Evolutionary conservation across 2,329 filamentous ascomycete genomes (phyloP).

Genomic region (Xylaria sp.): DNA sequence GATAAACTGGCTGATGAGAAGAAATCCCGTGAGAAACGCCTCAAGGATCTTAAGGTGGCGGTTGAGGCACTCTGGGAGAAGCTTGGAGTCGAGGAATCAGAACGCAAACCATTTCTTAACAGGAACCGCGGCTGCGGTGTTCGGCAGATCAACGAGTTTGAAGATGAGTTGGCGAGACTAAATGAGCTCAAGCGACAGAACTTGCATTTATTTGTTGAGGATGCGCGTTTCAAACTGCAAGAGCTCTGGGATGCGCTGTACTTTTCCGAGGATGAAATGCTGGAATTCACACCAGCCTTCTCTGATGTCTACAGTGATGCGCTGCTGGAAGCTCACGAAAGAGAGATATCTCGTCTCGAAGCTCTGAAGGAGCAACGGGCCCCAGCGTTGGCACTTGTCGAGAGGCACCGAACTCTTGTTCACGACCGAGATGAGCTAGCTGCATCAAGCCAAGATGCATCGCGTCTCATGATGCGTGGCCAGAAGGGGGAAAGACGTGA

Average conservation of each 20-base stretch:
- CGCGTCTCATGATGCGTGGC: conserved; percentile 88
- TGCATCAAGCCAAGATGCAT: conserved; percentile 94
- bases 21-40: conserved; percentile 78
- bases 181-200: conserved; percentile 97
- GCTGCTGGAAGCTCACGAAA: conserved; percentile 92
- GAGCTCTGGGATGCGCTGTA: conserved; percentile 95
- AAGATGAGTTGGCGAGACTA: conserved; percentile 86
- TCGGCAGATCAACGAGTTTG: conserved; percentile 93
- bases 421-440: conserved; percentile 87
- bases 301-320: conserved; percentile 98
- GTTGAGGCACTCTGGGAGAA: conserved; percentile 94
- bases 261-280: conserved; percentile 98
- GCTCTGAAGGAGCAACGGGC: conserved; percentile 86
- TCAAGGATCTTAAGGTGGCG: conserved; percentile 78
- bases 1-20: conserved; percentile 92
- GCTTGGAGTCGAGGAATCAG: conserved; percentile 82
- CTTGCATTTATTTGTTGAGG: conserved; percentile 94
- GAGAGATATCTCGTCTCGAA: conserved; percentile 86
- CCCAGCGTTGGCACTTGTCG: conserved; percentile 83
- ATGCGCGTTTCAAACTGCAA: conserved; percentile 88
- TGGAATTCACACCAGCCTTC: conserved; percentile 96
- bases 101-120: conserved; percentile 87
- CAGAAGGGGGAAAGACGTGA: conserved; percentile 95
- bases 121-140: conserved; percentile 91
- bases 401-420: conserved; percentile 83